phyloP scores from a whole-genome alignment of 805 yeast species.

The Candida silvicultrix region DNA sequence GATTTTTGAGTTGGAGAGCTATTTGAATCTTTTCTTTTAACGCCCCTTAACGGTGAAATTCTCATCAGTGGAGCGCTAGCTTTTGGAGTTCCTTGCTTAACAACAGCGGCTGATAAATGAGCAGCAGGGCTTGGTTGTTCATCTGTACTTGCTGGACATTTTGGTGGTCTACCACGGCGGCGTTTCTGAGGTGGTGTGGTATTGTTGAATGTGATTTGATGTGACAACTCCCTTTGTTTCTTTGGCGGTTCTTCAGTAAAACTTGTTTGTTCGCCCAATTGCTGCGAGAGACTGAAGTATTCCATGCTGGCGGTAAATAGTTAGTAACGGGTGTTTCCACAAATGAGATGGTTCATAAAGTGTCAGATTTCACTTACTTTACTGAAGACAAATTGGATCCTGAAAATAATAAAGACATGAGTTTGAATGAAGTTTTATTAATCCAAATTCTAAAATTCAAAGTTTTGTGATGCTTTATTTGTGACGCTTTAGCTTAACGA shows the following conservation, averaged over 20 bases:
- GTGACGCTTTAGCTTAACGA: no score
- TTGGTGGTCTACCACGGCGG: constrained; percentile 25
- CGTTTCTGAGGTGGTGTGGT: constrained; percentile 20
- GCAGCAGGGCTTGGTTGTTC: constrained; percentile 18
- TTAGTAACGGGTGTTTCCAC: neutral
- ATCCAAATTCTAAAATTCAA: no score
- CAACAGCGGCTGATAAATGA: constrained; percentile 20
- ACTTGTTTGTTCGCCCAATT: neutral
- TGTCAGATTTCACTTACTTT: neutral
- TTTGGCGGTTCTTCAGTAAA: neutral
- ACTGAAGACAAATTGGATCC: neutral
- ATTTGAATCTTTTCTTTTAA: neutral
- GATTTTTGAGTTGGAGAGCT: constrained; percentile 13
- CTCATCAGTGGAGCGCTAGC: constrained; percentile 22
- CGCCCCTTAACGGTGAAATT: constrained; percentile 16
- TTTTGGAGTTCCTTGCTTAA: constrained; percentile 23
- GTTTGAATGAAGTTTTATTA: neutral
- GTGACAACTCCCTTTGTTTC: neutral
- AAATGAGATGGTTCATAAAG: neutral
- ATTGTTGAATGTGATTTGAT: neutral
- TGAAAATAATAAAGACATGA: neutral
- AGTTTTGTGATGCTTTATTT: no score
- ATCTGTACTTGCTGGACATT: constrained; percentile 3
- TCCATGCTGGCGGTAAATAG: neutral
- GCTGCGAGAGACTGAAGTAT: neutral